Conservation (phyloP, 805 yeast species). For the Candida quercuum region DNA sequence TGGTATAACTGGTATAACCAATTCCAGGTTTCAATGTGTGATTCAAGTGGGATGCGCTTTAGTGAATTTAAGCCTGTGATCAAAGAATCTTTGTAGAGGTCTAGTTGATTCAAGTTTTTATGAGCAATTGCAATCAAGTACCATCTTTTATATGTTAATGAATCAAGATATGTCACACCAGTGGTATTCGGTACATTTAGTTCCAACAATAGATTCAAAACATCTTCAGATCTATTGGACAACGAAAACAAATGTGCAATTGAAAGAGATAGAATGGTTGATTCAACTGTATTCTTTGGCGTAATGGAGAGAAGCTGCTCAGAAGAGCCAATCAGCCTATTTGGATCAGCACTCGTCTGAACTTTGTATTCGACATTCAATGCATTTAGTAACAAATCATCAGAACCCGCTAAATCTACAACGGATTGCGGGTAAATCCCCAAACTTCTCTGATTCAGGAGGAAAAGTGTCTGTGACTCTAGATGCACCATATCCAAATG, state of each 20-base stretch:
- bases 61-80: constrained; percentile 11
- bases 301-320: not conserved
- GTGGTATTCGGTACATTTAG: not conserved
- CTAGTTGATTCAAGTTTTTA: not conserved
- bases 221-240: not conserved
- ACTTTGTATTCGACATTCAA: constrained; percentile 2
- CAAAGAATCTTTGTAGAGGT: constrained; percentile 2
- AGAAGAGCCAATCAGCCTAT: not conserved
- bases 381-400: not conserved
- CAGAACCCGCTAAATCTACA: not conserved
- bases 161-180: not conserved
- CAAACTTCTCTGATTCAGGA: not conserved
- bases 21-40: constrained; percentile 15
- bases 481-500: not conserved
- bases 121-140: not conserved
- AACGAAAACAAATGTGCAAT: not conserved
- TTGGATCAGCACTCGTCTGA: not conserved
- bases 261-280: not conserved
- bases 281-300: not conserved
- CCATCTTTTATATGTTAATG: constrained; percentile 2
- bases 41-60: constrained; percentile 10
- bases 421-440: not conserved
- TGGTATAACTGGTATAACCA: constrained; percentile 17
- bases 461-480: not conserved
- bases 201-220: not conserved